A percentile compares a stretch with the other conserved stretches of the same genome.
phyloP scores from a whole-genome alignment of 2,329 filamentous ascomycete species.

The Trichophyton benhamiae region DNA sequence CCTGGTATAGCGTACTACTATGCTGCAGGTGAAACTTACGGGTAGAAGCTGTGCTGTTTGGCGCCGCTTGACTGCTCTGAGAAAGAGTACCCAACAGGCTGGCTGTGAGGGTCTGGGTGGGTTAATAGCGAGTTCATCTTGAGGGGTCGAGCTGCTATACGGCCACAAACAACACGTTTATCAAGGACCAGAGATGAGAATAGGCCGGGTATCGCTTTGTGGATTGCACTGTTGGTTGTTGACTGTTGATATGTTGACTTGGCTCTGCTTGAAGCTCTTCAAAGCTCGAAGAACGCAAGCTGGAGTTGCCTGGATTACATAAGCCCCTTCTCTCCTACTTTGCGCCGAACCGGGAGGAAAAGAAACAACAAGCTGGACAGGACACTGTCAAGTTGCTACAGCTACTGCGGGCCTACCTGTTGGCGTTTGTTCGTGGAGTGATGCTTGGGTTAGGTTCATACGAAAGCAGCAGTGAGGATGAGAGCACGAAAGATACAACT shows the following conservation, averaged over 20 bases:
- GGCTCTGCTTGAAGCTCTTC: background rate
- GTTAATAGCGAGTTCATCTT: slow-evolving; percentile 45
- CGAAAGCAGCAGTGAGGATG: slow-evolving; percentile 36
- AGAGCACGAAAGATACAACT: slow-evolving; percentile 15
- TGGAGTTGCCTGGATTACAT: background rate
- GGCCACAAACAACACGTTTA: background rate
- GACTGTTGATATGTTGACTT: background rate
- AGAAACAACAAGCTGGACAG: background rate
- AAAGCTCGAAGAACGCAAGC: background rate
- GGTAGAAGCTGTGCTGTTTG: slow-evolving; percentile 76
- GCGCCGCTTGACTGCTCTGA: slow-evolving; percentile 38
- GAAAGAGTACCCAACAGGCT: slow-evolving; percentile 50
- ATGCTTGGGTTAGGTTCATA: slow-evolving; percentile 35
- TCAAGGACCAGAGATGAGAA: background rate
- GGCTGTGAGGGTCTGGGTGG: slow-evolving; percentile 37
- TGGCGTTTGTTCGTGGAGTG: background rate
- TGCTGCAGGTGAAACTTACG: slow-evolving; percentile 45
- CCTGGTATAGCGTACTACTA: slow-evolving; percentile 4
- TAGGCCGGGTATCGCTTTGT: background rate
- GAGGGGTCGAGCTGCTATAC: slow-evolving; percentile 5
- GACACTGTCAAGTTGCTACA: background rate
- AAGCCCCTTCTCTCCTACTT: background rate
- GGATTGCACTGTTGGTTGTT: background rate
- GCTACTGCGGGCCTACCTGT: background rate
- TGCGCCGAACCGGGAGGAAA: background rate